These are phyloP conservation scores for Nothopassalora personata DNA, from an alignment of 2,329 filamentous ascomycete genomes.

Conservation along the genomic window DNA sequence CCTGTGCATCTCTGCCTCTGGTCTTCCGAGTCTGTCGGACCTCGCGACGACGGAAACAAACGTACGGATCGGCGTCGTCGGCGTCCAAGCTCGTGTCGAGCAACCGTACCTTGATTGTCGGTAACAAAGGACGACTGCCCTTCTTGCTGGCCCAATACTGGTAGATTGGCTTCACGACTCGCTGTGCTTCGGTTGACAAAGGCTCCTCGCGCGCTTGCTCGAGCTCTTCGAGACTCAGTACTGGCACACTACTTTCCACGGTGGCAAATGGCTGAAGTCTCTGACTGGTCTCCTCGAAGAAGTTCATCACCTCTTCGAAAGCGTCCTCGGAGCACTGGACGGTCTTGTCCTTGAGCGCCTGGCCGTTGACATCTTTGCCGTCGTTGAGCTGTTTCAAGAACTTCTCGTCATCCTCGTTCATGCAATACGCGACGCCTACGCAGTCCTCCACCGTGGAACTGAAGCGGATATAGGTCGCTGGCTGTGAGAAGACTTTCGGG, in stretches of 20 bases:
- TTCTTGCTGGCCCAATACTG: slow-evolving; percentile 77
- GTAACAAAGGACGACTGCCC: slow-evolving; percentile 68
- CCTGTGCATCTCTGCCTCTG: slow-evolving; percentile 84
- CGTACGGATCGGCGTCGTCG: slow-evolving; percentile 93
- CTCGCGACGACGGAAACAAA: slow-evolving; percentile 94
- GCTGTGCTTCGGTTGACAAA: slow-evolving; percentile 50
- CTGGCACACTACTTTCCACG: slow-evolving; percentile 76
- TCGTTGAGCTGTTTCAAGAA: slow-evolving; percentile 81
- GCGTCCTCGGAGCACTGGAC: slow-evolving; percentile 76
- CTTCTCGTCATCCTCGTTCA: slow-evolving; percentile 82
- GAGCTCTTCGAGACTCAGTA: slow-evolving; percentile 54
- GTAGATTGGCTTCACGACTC: slow-evolving; percentile 73
- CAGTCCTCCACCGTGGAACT: slow-evolving; percentile 97
- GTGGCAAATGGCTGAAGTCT: slow-evolving; percentile 82
- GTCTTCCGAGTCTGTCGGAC: slow-evolving; percentile 93
- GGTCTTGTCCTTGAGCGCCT: slow-evolving; percentile 33
- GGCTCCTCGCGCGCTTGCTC: slow-evolving; percentile 58
- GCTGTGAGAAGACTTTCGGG: slow-evolving; percentile 70
- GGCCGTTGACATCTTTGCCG: slow-evolving; percentile 53
- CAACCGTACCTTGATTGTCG: slow-evolving; percentile 61
- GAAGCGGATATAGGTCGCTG: slow-evolving; percentile 91
- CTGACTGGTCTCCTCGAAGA: slow-evolving; percentile 83
- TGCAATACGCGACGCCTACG: slow-evolving; percentile 84
- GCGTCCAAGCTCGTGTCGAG: slow-evolving; percentile 92
- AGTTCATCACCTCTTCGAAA: slow-evolving; percentile 90